Conservation (phyloP, 2,329 filamentous ascomycete species). For the Aspergillus fischeri region DNA sequence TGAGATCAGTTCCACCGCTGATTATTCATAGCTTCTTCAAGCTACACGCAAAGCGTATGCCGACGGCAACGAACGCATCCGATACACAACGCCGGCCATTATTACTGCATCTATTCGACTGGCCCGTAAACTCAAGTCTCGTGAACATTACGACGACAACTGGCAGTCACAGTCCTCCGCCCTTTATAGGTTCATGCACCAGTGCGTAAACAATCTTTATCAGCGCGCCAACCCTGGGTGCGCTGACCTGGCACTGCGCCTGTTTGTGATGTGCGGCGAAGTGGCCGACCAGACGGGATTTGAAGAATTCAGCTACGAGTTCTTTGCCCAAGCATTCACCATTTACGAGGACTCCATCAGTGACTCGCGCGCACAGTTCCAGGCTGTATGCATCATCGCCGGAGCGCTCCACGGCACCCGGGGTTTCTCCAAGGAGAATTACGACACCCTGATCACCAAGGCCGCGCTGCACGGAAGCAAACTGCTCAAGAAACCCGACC, state of each 20-base stretch:
- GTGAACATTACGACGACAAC: constrained; percentile 80
- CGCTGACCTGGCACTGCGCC: constrained; percentile 79
- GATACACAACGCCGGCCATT: constrained; percentile 89
- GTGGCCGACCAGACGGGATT: constrained; percentile 87
- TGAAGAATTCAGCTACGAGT: constrained; percentile 96
- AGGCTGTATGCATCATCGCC: constrained; percentile 92
- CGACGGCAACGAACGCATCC: constrained; percentile 91
- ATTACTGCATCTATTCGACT: constrained; percentile 88
- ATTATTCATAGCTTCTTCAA: constrained; percentile 64
- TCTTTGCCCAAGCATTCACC: constrained; percentile 96
- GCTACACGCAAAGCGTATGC: constrained; percentile 79
- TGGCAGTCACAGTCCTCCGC: constrained; percentile 71
- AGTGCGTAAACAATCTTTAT: constrained; percentile 79
- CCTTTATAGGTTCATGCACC: constrained; percentile 94
- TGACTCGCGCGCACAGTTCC: constrained; percentile 94
- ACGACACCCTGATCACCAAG: constrained; percentile 97
- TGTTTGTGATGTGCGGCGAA: constrained; percentile 90
- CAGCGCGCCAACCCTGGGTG: constrained; percentile 76
- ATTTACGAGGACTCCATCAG: constrained; percentile 96
- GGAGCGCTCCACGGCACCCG: constrained; percentile 82
- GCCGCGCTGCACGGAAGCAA: constrained; percentile 96
- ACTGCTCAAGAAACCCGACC: constrained; percentile 93
- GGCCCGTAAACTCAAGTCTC: constrained; percentile 79
- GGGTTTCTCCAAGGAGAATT: constrained; percentile 94
- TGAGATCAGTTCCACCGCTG: constrained; percentile 9